Evolutionary conservation across 1,284 basidiomycete genomes (phyloP).

Genomic region (Trametes sp.): DNA sequence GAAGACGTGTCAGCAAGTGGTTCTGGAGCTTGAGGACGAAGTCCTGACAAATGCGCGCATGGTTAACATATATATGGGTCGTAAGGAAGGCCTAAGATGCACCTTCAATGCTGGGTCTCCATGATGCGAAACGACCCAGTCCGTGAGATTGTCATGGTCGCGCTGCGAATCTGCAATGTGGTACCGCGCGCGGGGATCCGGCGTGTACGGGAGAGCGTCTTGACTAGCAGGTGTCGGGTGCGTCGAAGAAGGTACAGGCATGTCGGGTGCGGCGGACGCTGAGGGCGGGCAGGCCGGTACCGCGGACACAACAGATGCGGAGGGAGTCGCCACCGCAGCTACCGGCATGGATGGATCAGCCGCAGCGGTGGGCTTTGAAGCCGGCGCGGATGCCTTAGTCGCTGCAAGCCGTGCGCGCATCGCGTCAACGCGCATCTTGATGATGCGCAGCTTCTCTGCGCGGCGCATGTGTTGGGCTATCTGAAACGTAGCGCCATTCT

Average conservation of each 20-base stretch:
- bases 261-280: no score
- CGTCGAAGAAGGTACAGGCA: no score
- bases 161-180: slow-evolving; percentile 25
- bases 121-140: slow-evolving; percentile 17
- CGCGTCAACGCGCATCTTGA: neutral
- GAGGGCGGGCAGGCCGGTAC: no score
- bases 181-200: slow-evolving; percentile 15
- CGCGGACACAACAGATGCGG: neutral
- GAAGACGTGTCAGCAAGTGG: no score
- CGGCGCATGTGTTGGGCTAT: slow-evolving; percentile 35
- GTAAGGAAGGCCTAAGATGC: neutral
- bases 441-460: slow-evolving; percentile 8
- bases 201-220: neutral
- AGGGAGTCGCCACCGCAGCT: neutral
- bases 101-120: slow-evolving; percentile 34
- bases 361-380: neutral
- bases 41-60: slow-evolving; percentile 24
- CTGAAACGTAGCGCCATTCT: slow-evolving; percentile 33
- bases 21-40: slow-evolving; percentile 33
- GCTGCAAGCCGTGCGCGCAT: neutral
- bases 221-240: no score
- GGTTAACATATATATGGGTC: no score
- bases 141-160: slow-evolving; percentile 17
- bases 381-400: neutral
- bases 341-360: no score